Base-by-base conservation (phyloP, 345 rosid genomes). In the Clarkia xantiana region DNA sequence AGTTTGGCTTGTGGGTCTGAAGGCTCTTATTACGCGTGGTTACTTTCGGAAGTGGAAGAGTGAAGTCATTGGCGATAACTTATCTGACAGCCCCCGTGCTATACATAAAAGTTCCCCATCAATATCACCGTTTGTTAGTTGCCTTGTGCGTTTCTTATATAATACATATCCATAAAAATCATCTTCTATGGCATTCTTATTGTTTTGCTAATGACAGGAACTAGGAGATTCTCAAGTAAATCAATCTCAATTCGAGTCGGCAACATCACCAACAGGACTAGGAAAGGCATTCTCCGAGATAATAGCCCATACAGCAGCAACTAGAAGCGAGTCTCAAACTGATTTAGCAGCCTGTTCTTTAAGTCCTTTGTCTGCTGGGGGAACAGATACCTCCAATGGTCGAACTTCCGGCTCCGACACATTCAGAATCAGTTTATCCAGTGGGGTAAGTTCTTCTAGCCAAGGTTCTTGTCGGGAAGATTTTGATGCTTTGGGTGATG, bases 1-100 rank as follows among this genome's bases (percentile, higher is more conserved):
- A 66, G 77, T 89, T 61, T 82, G 95, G 97, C 79, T 89, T 59
- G 78, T 68, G 53, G 94, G 90, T 62, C 77, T 89, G 43, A 80
- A 85, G 68, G 81, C 85, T 45, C 57, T 85, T 64, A 76, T 73
- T 44, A 56, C 76, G 49, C 69, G 63, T 18, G 68, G 67, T 51
- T 67, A 63, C 60, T 44, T 48, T 40, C 61, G 63, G 25, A 82
- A 72, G 66, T 78, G 87, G 83, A 75, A 65, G 68, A 68, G 45
- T 49, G 81, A 70, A 23, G 57, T 68, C 29, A 69, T 55, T 65
- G 70, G 70, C 57, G 82, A 74, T 51, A 62, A 55, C 52, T 34
- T 67, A 52, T 46, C 70, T 19, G 85, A 76, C 44, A 64, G 79
- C 76, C 77, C 85, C 38, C 62, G 39, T 18, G 45, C 67, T 59